Evolutionary conservation across 2,329 filamentous ascomycete genomes (phyloP), one percentile per base, ranked within the genome.

Genomic region (Talaromyces amestolkiae): DNA sequence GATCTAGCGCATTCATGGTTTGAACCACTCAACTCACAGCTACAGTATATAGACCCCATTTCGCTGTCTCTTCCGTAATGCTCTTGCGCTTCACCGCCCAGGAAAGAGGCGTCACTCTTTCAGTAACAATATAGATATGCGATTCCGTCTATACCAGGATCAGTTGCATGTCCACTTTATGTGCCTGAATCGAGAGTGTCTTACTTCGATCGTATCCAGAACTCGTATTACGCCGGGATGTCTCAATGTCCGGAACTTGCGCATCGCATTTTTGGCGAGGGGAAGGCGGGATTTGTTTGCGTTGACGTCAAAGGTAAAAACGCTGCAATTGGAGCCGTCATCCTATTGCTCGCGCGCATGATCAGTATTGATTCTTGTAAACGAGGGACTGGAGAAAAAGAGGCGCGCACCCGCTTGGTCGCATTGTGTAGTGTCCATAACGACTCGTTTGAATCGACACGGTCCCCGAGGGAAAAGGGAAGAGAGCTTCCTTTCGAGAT

Each of bases 391-490:
- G n/a, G 11, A 45, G 17, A 15, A 24, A 7, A 17, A 51, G 15
- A 49, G 43, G 15, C 8, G 19, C 82, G 69, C 85, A 95, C 93
- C 80, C 92, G 88, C 81, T 91, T 95, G 64, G 91, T 97, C 74
- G 92, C 95, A 79, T 98, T 97, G 80, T 95, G 90, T 66, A 99
- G 82, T n/a, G 91, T 91, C 93, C 95, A 99, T 73, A 98, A 93
- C 31, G 94, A 97, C 74, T 95, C 89, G 76, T 96, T 92, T 62
- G 95, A 84, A 76, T 98, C 94, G 66, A 98, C 91, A 76, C 90
- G 88, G 78, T 99, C 95, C 72, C 93, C 94, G 75, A 98, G 95
- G 58, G 86, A 89, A 77, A 97, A 98, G 4, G 93, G 93, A 75
- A 97, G 96, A 6, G 93, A 89, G 62, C 93, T 93, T 1, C 94